Evolutionary conservation across 1,284 basidiomycete species (phyloP).

Genomic region (Pseudomicrostroma phylloplanum): DNA sequence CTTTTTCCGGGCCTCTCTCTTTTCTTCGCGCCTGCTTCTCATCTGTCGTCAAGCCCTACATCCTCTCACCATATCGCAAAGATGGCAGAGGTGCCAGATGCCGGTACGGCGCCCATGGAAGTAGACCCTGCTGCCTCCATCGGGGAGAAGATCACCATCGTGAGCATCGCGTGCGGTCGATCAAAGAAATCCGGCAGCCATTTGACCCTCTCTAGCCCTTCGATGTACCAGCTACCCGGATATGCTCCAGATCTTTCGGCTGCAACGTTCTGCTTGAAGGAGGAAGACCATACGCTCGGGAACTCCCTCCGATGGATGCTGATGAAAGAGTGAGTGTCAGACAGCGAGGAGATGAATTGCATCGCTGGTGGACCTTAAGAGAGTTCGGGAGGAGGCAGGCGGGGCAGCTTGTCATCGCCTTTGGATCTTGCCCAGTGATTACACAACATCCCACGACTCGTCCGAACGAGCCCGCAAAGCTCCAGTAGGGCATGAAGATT

Average conservation of each 20-base stretch:
- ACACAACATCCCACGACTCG: constrained; percentile 12
- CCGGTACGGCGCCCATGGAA: background rate
- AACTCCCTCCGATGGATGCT: constrained; percentile 94
- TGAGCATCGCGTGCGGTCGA: background rate
- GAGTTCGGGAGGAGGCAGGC: background rate
- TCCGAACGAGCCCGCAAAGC: constrained; percentile 3
- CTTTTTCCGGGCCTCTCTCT: too few relatives aligned
- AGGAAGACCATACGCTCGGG: constrained; percentile 92
- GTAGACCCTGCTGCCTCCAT: background rate
- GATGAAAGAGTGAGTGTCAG: constrained; percentile 83
- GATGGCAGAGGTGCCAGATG: constrained; percentile 5
- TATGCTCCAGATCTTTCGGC: constrained; percentile 75
- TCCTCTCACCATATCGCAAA: background rate
- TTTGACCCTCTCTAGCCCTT: background rate
- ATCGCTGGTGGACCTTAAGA: background rate
- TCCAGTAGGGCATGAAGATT: constrained; percentile 10
- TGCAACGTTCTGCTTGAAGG: constrained; percentile 82
- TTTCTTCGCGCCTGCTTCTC: too few relatives aligned
- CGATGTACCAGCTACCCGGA: constrained; percentile 56
- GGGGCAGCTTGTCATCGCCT: background rate
- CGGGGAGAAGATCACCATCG: constrained; percentile 5
- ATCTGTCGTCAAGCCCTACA: too few relatives aligned
- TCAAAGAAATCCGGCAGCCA: background rate
- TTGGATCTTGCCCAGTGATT: constrained; percentile 20
- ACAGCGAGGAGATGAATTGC: constrained; percentile 2